Evolutionary conservation across 1,284 basidiomycete species (phyloP), one percentile per base, ranked within the genome.

Genomic region (Golubevia sp.): DNA sequence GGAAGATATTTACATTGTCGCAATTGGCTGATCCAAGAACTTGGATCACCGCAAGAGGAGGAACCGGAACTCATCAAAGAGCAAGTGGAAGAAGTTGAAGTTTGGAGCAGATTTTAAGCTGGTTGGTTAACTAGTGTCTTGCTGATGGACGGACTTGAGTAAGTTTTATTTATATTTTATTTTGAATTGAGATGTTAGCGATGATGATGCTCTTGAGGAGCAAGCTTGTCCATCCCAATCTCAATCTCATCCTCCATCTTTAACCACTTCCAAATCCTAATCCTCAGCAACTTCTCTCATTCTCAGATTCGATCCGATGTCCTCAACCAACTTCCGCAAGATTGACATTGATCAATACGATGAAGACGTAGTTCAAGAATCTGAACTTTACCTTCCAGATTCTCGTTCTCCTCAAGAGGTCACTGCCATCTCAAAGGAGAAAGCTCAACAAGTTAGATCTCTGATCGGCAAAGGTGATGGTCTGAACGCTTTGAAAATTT

Each of bases 301-400:
- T 18, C 18, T 18, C 18, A 8, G 38, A n/a, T n/a, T n/a, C n/a
- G n/a, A n/a, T n/a, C 38, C 18, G 11, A 44, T 44, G 38, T 4
- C 38, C 6, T 6, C 6, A 44, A 18, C 30, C 65, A 66, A 58
- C 61, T 97, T 94, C 85, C 88, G 94, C 71, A 95, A 94, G 86
- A 94, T 97, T 86, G 91, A 97, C 85, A 92, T 97, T 76, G 95
- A 98, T 86, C 88, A 87, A 56, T 94, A 90, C 85, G 96, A 98
- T 80, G 95, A 97, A 84, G 96, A 98, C 76, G 88, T 90, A 18
- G 86, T 98, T 15, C 88, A 90, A 54, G 92, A 94, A 64, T 88
- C 13, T 34, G 80, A 97, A 77, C 88, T 98, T 38, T 94, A 91
- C 81, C 91, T 93, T 56, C 88, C 92, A 1, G 94, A 97, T 82